phyloP scores from a whole-genome alignment of 306 rosid genomes.

The peach (Prunus persica) region DNA sequence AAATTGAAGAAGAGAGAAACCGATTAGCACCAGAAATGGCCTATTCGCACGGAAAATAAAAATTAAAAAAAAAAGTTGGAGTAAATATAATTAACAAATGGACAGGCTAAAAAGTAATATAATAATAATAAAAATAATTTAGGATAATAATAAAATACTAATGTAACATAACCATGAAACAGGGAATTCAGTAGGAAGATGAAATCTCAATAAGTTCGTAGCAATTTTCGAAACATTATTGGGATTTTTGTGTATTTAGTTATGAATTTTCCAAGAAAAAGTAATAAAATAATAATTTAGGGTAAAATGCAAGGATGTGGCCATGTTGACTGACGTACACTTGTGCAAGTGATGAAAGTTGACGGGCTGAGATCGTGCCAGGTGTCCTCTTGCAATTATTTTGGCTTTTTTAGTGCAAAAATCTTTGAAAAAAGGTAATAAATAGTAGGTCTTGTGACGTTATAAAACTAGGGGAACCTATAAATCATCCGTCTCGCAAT shows the following conservation, averaged over 20 bases:
- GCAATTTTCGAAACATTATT: background rate
- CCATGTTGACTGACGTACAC: background rate
- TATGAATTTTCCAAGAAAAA: no score
- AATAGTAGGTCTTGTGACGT: no score
- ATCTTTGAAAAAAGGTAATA: no score
- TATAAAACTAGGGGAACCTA: background rate
- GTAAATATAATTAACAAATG: background rate
- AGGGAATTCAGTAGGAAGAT: background rate
- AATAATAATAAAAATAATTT: no score
- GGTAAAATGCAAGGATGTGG: no score
- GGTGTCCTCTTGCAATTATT: background rate
- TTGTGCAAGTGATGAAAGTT: background rate
- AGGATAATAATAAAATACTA: background rate
- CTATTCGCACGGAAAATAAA: background rate
- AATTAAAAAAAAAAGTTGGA: background rate
- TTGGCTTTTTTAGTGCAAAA: background rate
- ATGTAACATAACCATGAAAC: background rate
- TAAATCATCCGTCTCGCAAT: background rate
- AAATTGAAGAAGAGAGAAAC: background rate
- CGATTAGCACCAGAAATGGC: background rate
- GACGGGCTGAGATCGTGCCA: background rate
- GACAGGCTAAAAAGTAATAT: background rate
- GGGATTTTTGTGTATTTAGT: no score
- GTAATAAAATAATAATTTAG: no score
- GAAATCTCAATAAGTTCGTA: background rate